These are phyloP conservation scores for Arabidopsis suecica DNA, from an alignment of 345 rosid genomes.

Conservation along the genomic window DNA sequence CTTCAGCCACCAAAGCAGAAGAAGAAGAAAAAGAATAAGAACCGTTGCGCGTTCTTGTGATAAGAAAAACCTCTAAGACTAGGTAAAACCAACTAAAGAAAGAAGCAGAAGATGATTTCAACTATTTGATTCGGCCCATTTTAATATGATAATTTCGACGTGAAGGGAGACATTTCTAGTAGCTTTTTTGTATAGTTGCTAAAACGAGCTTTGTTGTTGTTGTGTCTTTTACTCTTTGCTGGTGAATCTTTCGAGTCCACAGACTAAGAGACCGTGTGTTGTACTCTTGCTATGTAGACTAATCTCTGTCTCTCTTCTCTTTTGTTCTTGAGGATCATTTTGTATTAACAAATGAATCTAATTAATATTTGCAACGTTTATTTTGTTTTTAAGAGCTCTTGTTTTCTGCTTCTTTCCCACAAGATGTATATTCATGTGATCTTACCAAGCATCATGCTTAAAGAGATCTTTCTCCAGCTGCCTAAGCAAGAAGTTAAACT, in stretches of 20 bases:
- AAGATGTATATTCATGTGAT: slow-evolving; percentile 12
- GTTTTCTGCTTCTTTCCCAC: background rate
- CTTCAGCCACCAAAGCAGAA: slow-evolving; percentile 87
- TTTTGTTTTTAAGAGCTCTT: background rate
- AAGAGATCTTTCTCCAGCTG: background rate
- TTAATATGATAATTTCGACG: slow-evolving; percentile 31
- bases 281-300: slow-evolving; percentile 36
- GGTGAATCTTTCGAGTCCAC: slow-evolving; percentile 18
- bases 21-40: slow-evolving; percentile 78
- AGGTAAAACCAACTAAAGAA: slow-evolving; percentile 32
- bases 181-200: slow-evolving; percentile 43
- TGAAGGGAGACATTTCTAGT: slow-evolving; percentile 32
- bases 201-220: slow-evolving; percentile 40
- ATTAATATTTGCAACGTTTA: slow-evolving; percentile 13
- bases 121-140: slow-evolving; percentile 38
- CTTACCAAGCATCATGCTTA: background rate
- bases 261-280: slow-evolving; percentile 21
- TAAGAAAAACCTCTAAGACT: slow-evolving; percentile 14
- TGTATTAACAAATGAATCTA: slow-evolving; percentile 34
- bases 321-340: slow-evolving; percentile 22
- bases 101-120: slow-evolving; percentile 12
- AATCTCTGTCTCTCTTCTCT: slow-evolving; percentile 20
- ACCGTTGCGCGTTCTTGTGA: slow-evolving; percentile 78
- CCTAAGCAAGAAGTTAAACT: background rate
- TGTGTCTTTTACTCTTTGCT: slow-evolving; percentile 37